Evolutionary conservation across 2,329 filamentous ascomycete species (phyloP).

Genomic region (Cryphonectria nitschkei): DNA sequence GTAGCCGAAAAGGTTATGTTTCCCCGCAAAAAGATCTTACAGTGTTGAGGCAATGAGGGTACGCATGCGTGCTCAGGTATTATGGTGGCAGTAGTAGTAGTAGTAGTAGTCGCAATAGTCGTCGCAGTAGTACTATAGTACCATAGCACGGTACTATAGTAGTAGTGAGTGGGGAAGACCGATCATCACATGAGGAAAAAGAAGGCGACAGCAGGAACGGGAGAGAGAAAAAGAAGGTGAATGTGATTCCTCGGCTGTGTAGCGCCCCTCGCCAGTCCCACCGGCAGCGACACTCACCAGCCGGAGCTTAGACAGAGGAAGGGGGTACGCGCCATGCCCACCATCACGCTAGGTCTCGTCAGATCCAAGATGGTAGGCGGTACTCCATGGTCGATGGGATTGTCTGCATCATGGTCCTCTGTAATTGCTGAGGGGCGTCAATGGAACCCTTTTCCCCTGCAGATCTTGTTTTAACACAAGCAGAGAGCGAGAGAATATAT

Average conservation of each 20-base stretch:
- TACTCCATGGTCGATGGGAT: neutral
- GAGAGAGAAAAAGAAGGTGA: neutral
- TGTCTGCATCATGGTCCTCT: neutral
- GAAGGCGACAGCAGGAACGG: neutral
- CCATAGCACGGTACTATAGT: too few relatives aligned
- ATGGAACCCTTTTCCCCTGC: neutral
- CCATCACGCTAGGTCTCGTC: neutral
- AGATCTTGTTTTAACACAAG: neutral
- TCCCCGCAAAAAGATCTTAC: slow-evolving; percentile 1
- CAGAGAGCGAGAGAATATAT: neutral
- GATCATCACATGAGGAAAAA: neutral
- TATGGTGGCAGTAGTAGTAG: neutral
- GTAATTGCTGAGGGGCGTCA: neutral
- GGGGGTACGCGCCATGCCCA: neutral
- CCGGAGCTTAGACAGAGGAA: neutral
- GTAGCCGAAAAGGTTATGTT: neutral
- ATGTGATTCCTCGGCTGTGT: slow-evolving; percentile 14
- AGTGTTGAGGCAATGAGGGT: neutral
- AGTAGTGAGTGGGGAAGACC: neutral
- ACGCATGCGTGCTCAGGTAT: neutral
- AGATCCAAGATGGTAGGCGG: neutral
- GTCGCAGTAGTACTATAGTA: neutral
- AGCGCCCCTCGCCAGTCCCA: neutral
- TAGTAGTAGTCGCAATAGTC: neutral
- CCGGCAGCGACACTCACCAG: neutral